Evolutionary conservation across 306 rosid species (phyloP), one percentile per base, ranked within the genome.

Genomic region (Astragalus membranaceus): DNA sequence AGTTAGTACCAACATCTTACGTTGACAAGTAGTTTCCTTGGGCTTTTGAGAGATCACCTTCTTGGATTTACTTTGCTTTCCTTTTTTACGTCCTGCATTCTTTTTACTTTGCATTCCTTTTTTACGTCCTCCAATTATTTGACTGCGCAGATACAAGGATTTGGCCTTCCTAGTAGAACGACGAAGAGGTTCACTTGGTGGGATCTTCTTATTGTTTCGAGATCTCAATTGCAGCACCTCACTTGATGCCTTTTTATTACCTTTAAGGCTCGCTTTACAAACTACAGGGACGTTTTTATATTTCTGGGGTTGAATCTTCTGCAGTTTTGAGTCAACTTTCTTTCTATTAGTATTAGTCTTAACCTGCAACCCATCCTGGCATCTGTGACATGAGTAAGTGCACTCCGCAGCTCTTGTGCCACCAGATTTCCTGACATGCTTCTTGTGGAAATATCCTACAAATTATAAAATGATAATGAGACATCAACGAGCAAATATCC

Each of bases 401-500:
- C 82, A 78, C 55, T 68, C 71, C 4, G 91, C 70, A 53, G 75
- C 67, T 47, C 49, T 20, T 35, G 89, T 79, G 70, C 89, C 85
- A 39, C 82, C 82, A 64, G 82, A 88, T 79, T 82, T 88, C 79
- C 72, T 87, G 69, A 57, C 95, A 86, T 94, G 99, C 83, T 83
- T 84, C 90, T 87, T 94, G 79, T 94, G 99, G 69, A 89, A 94
- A 81, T 81, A 79, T 52, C 97, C 99, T 94, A 83, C 62, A 78
- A 76, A 56, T 65, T 39, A 75, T 41, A 67, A 67, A 17, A 52
- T 43, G 47, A 63, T 44, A 46, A 67, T 73, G 70, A 84, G 83
- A 72, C 36, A 64, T 36, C 10, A 67, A 74, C 43, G 65, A 36
- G n/a, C 50, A 62, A 55, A 23, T 23, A 79, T 52, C 97, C 99